Percentiles rank a stretch among this genome's conserved stretches.
phyloP scores from a whole-genome alignment of 129 eudicot genomes.

The Artemisia tridentata region DNA sequence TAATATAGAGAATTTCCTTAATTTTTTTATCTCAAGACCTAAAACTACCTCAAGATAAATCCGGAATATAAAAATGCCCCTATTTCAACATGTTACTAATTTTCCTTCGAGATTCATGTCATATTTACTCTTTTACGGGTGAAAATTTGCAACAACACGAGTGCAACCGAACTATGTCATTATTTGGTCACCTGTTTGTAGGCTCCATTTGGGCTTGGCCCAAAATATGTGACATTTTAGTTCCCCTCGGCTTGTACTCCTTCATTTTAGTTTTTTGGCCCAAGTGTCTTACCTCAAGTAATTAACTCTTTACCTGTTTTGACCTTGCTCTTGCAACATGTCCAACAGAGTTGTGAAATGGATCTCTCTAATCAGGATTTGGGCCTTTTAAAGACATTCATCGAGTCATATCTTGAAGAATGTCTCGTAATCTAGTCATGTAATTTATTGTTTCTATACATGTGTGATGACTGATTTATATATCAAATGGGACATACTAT shows the following conservation, averaged over 20 bases:
- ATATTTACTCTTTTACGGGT: not conserved
- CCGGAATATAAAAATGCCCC: not conserved
- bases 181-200: not conserved
- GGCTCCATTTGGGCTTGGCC: not conserved
- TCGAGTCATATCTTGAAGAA: no score
- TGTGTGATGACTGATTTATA: not conserved
- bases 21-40: not conserved
- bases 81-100: not conserved
- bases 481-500: not conserved
- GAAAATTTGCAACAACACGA: not conserved
- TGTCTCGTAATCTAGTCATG: no score
- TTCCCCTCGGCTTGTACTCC: not conserved
- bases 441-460: no score
- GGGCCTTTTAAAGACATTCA: no score
- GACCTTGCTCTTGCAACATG: not conserved
- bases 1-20: not conserved
- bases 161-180: not conserved
- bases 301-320: not conserved
- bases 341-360: not conserved
- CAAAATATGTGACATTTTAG: not conserved
- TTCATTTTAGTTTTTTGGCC: not conserved
- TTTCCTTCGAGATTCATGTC: not conserved
- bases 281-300: not conserved
- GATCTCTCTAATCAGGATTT: not conserved
- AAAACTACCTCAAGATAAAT: not conserved